Evolutionary conservation across 106 monocot genomes (phyloP).

Genomic region (Allium cepa): DNA sequence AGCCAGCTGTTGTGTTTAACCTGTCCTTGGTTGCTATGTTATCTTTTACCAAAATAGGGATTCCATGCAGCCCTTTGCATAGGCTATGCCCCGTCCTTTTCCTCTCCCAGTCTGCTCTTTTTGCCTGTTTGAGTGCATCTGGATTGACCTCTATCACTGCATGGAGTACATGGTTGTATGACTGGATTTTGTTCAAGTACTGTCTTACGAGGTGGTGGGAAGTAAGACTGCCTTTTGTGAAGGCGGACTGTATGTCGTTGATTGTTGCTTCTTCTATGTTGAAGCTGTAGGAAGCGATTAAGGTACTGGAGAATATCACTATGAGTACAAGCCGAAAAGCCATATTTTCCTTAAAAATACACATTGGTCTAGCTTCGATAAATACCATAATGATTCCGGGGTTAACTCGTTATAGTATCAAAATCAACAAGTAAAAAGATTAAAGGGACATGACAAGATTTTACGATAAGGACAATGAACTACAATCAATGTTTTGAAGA

Average conservation of each 20-base stretch:
- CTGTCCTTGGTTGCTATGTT: constrained; percentile 39
- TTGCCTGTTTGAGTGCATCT: constrained; percentile 34
- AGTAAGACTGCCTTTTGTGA: constrained; percentile 22
- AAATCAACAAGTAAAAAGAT: too few species aligned
- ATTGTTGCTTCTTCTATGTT: constrained; percentile 43
- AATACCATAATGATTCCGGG: too few species aligned
- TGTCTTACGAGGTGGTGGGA: constrained; percentile 21
- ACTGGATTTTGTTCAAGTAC: constrained; percentile 30
- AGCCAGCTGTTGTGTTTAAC: constrained; percentile 68
- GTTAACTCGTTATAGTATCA: too few species aligned
- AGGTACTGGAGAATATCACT: background rate
- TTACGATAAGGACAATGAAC: too few species aligned
- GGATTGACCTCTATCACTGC: constrained; percentile 51
- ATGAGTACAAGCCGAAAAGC: too few species aligned
- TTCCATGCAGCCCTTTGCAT: constrained; percentile 22
- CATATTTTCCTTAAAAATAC: too few species aligned
- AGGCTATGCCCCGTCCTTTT: background rate
- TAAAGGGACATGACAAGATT: too few species aligned
- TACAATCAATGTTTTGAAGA: too few species aligned
- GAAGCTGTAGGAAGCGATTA: constrained; percentile 7
- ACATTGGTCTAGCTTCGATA: too few species aligned
- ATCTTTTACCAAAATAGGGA: constrained; percentile 57
- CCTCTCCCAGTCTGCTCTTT: constrained; percentile 25
- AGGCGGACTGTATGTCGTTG: constrained; percentile 37
- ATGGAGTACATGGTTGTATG: constrained; percentile 28